These are phyloP conservation scores for Baorangia bicolor DNA, from an alignment of 768 basidiomycete genomes.

Conservation along the genomic window DNA sequence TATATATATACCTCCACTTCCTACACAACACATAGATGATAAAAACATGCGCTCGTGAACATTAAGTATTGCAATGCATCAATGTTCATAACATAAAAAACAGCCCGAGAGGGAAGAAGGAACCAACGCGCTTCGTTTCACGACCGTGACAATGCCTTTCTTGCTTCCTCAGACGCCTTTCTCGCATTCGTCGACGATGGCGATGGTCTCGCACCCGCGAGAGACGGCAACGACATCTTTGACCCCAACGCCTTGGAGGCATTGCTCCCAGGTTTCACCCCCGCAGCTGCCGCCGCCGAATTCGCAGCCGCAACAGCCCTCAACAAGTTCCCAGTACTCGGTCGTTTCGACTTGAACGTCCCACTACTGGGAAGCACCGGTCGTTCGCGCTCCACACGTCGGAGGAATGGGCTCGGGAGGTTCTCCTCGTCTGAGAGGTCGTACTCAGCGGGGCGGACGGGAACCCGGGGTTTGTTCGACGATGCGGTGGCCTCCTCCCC, in stretches of 20 bases:
- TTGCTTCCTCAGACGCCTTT: slow-evolving; percentile 51
- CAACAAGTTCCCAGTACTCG: slow-evolving; percentile 53
- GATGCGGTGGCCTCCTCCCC: not conserved
- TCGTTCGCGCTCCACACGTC: slow-evolving; percentile 46
- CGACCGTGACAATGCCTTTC: slow-evolving; percentile 15
- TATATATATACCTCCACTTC: not conserved
- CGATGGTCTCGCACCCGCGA: slow-evolving; percentile 36
- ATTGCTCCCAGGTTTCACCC: slow-evolving; percentile 19
- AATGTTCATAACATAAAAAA: slow-evolving; percentile 2
- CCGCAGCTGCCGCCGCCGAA: slow-evolving; percentile 32
- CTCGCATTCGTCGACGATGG: slow-evolving; percentile 46
- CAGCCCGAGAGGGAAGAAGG: not conserved
- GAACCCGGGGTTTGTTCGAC: slow-evolving; percentile 18
- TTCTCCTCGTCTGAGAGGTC: slow-evolving; percentile 80
- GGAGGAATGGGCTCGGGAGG: slow-evolving; percentile 81
- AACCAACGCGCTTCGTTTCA: not conserved
- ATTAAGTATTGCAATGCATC: slow-evolving; percentile 5
- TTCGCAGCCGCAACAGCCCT: slow-evolving; percentile 61
- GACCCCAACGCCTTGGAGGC: slow-evolving; percentile 8
- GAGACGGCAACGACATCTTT: slow-evolving; percentile 13
- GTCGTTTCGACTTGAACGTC: slow-evolving; percentile 36
- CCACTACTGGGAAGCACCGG: slow-evolving; percentile 4
- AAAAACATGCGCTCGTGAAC: slow-evolving; percentile 9
- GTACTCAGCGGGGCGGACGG: slow-evolving; percentile 46
- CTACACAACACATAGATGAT: slow-evolving; percentile 6